These are phyloP conservation scores for Blastocystis sp. DNA, from an alignment of 352 stramenopile genomes.

Conservation along the genomic window DNA sequence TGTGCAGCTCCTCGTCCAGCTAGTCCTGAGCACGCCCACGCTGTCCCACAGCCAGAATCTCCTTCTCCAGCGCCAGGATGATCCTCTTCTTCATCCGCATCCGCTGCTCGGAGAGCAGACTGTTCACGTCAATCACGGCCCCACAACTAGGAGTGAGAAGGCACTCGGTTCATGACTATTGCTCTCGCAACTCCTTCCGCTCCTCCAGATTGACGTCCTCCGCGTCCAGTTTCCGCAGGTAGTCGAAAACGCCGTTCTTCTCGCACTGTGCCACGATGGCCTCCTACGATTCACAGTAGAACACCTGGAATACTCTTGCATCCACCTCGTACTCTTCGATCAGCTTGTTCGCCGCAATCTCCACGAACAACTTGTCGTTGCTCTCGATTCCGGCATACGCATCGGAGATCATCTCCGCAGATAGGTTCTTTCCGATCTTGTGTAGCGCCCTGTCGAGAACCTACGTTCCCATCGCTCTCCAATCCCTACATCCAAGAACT, in stretches of 20 bases:
- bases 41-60: constrained; percentile 1
- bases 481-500: constrained; percentile 42
- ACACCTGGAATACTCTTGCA: background rate
- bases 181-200: constrained; percentile 21
- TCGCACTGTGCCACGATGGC: constrained; percentile 15
- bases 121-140: constrained; percentile 50
- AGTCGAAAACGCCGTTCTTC: constrained; percentile 43
- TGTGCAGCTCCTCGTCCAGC: constrained; percentile 10
- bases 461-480: background rate
- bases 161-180: background rate
- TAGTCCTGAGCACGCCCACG: background rate
- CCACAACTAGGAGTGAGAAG: constrained; percentile 15
- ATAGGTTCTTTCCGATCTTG: constrained; percentile 54
- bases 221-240: constrained; percentile 24
- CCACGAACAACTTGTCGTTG: constrained; percentile 41
- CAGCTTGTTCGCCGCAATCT: constrained; percentile 31
- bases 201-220: constrained; percentile 8
- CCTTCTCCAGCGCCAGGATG: constrained; percentile 14
- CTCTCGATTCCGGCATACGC: constrained; percentile 7
- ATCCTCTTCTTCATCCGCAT: constrained; percentile 61
- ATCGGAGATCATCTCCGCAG: constrained; percentile 6
- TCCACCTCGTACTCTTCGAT: constrained; percentile 48
- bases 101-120: constrained; percentile 28
- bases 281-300: background rate
- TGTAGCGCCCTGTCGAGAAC: constrained; percentile 36